Evolutionary conservation across 2,329 filamentous ascomycete species (phyloP), one percentile per base, ranked within the genome.

Genomic region (Cercospora zeina): DNA sequence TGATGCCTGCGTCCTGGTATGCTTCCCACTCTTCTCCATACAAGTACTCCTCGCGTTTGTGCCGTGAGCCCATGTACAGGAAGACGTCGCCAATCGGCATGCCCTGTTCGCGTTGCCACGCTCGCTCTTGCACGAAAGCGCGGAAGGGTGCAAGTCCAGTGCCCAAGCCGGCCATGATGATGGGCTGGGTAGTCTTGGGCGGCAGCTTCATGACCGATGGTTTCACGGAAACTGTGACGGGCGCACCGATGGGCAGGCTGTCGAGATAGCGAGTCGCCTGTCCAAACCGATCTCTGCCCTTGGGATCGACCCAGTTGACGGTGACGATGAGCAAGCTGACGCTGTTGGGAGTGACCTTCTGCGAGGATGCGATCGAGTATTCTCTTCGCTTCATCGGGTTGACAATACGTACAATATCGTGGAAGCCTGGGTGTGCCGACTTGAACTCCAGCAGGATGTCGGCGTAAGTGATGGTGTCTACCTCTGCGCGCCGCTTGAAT

Each of bases 11-110:
- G 64, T 93, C 93, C 74, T 95, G 86, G 79, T 99, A 99, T 0
- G 95, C 95, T 78, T 99, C 95, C 95, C 95, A 99, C 78, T 99
- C 95, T 78, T 99, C 95, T 65, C 95, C 95, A 74, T 97, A 99
- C 64, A 97, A 88, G 79, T 99, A 99, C 80, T 99, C 95, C 79
- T 99, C 95, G 68, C 93, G 91, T 82, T 97, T 92, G 83, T 97
- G 93, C 58, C 95, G 93, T 16, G 92, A 93, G 67, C 95, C 95
- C 82, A 99, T 93, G 83, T 97, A 99, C 63, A 99, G 81, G 58
- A 99, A 85, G 65, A 97, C 95, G 47, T 91, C 82, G 58, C 95
- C 95, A 69, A 99, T 96, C 62, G 95, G 87, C 81, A 96, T 93
- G 77, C 95, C 95, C 77, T 96, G 91, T n/a, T 91, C 88, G 81